Base-by-base conservation (phyloP, 805 yeast species). In the Metschnikowia vanudenii region DNA sequence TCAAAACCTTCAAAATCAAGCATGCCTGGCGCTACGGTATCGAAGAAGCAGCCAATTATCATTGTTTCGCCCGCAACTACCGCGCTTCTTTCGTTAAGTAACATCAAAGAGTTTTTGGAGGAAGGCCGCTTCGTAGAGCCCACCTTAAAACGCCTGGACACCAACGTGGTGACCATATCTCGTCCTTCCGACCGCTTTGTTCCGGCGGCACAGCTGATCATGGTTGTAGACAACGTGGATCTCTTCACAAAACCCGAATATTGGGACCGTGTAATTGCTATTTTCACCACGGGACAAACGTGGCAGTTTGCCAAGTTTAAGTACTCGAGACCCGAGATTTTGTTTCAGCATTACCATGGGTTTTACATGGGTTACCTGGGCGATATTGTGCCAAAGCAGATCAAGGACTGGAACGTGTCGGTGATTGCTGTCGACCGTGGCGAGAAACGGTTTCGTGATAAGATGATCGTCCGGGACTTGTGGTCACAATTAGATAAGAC, bases 241-340 rank as follows among this genome's bases (percentile, higher is more conserved):
- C 79, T 83, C 67, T 72, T 73, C 55, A 84, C 87, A 19, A 92
- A 91, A 63, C 96, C 96, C 3, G 98, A 94, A 64, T 89, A 94
- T 68, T 94, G 99, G 99, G 96, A 89, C 61, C 79, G 99, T 49
- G 97, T 94, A 1, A 88, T 92, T 40, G 97, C 96, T 0, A 87
- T 94, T 32, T 85, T 94, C 70, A 92, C 97, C 14, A 92, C 97
- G 10, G 99, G 99, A 11, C 99, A 94, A 69, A 75, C 84, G 45
- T 94, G 99, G 99, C 99, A 94, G 69, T 88, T 94, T 69, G 81
- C 87, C 60, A 80, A 82, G 58, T 94, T 92, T 67, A 86, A 85
- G 62, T 85, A 90, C 81, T 75, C 81, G 33, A 81, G 84, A 45
- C 97, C 99, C 2, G 81, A 85, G 49, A 73, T 73, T 37, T 73